Percentiles rank a stretch among this genome's conserved stretches.
Conservation (phyloP, 495 filamentous ascomycete species). For the Immersiella caudata region DNA sequence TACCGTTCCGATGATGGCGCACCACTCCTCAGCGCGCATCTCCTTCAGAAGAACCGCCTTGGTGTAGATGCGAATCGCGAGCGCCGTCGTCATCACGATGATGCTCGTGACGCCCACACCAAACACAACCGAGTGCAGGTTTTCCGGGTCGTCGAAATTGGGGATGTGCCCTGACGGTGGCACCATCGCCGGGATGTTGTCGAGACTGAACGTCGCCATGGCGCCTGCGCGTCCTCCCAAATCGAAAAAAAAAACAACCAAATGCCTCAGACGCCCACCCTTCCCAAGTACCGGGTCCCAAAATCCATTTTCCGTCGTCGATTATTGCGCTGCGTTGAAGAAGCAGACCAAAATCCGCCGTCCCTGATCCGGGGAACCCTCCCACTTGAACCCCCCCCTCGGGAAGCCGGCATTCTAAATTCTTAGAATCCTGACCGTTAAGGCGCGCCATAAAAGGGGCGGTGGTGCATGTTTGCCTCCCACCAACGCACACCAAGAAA, state of each 20-base stretch:
- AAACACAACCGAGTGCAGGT: constrained; percentile 25
- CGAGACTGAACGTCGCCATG: constrained; percentile 15
- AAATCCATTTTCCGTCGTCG: background rate
- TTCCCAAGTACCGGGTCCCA: background rate
- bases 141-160: constrained; percentile 31
- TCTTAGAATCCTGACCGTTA: background rate
- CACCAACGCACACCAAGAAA: background rate
- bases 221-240: background rate
- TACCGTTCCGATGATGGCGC: constrained; percentile 25
- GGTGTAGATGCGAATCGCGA: constrained; percentile 28
- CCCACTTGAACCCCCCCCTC: background rate
- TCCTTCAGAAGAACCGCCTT: constrained; percentile 28
- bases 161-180: constrained; percentile 28
- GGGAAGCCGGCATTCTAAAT: constrained; percentile 12
- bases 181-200: constrained; percentile 29
- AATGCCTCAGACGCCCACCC: constrained; percentile 1
- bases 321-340: background rate
- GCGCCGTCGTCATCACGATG: constrained; percentile 21
- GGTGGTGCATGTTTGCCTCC: constrained; percentile 5
- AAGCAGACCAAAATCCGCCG: background rate
- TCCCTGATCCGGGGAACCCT: constrained; percentile 4
- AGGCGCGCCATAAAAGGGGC: background rate
- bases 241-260: background rate
- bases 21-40: constrained; percentile 31
- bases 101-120: constrained; percentile 28